Base-by-base conservation (phyloP, 805 yeast species). In the Metschnikowia colocasiae region DNA sequence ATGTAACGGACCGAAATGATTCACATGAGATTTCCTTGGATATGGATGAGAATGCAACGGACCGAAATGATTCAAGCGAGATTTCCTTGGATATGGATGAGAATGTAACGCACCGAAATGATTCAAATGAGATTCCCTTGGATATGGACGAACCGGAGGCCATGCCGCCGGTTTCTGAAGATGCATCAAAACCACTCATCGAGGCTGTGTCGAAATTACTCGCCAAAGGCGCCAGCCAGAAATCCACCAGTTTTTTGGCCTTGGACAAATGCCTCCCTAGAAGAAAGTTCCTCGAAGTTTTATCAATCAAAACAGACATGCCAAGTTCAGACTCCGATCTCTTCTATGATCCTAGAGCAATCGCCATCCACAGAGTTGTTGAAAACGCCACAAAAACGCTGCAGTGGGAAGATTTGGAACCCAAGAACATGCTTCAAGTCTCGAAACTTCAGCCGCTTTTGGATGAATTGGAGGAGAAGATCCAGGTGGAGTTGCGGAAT, bases 241-340 rank as follows among this genome's bases (percentile, higher is more conserved):
- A 45, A 61, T 70, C 18, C 63, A 80, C 85, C 2, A 58, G 64
- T 12, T 92, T 90, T 57, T 63, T 87, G 26, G 94, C 98, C 0
- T 71, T 92, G 23, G 97, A 91, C 61, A 92, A 92, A 63, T 88
- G 95, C 56, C 68, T 86, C 1, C 88, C 89, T 1, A 66, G 74
- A 15, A 69, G 95, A 19, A 58, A 68, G 20, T 87, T 76, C 59
- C 52, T 89, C 8, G 84, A 83, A 48, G 56, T 77, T 3, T 20
- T 81, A 13, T 70, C 74, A 0, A 64, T 85, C 2, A 71, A 47
- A 16, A 27, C 39, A 1, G 30, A 32, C 8, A 10, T 36, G 1
- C 23, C 25, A 10, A 37, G 22, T 6, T 26, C 36, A 5, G 26
- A 50, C 9, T 13, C 33, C 2, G 33, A 49, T 2, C 52, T 73